A percentile compares a stretch with the other conserved stretches of the same genome.
Evolutionary conservation across 2,329 filamentous ascomycete species (phyloP).

Genomic region (Fusarium sulawesiense): DNA sequence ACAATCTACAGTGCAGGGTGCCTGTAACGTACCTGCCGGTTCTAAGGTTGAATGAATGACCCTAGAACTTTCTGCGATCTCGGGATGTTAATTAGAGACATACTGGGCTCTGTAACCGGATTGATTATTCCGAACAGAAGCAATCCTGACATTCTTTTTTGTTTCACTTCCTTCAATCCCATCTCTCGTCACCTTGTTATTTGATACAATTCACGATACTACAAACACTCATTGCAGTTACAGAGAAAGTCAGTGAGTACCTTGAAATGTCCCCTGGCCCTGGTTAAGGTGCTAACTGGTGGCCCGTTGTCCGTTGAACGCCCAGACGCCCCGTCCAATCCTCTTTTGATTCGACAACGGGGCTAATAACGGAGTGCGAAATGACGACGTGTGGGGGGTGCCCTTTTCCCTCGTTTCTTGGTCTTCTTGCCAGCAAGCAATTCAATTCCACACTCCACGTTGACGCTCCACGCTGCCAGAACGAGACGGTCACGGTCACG

Average conservation of each 20-base stretch:
- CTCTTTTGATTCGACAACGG: conserved; percentile 46
- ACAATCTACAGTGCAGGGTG: conserved; percentile 17
- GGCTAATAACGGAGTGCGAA: conserved; percentile 46
- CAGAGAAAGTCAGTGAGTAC: background rate
- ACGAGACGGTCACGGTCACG: conserved; percentile 8
- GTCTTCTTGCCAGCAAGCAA: conserved; percentile 39
- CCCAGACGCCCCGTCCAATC: conserved; percentile 34
- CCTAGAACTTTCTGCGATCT: conserved; percentile 2
- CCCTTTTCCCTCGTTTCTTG: conserved; percentile 37
- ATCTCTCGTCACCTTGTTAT: background rate
- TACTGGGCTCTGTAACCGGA: conserved; percentile 17
- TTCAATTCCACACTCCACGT: conserved; percentile 8
- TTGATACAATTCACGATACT: background rate
- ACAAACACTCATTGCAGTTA: background rate
- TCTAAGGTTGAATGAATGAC: background rate
- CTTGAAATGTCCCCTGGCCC: conserved; percentile 19
- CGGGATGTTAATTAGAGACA: conserved; percentile 21
- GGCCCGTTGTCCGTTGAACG: conserved; percentile 42
- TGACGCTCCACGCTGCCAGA: conserved; percentile 33
- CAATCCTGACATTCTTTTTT: background rate
- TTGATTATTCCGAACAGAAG: conserved; percentile 9
- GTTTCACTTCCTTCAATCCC: background rate
- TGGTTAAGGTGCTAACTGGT: conserved; percentile 5
- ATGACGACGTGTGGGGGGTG: conserved; percentile 47
- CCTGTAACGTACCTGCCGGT: conserved; percentile 13